Conservation (phyloP, 352 stramenopile species). For the Phytopythium mirpurense region DNA sequence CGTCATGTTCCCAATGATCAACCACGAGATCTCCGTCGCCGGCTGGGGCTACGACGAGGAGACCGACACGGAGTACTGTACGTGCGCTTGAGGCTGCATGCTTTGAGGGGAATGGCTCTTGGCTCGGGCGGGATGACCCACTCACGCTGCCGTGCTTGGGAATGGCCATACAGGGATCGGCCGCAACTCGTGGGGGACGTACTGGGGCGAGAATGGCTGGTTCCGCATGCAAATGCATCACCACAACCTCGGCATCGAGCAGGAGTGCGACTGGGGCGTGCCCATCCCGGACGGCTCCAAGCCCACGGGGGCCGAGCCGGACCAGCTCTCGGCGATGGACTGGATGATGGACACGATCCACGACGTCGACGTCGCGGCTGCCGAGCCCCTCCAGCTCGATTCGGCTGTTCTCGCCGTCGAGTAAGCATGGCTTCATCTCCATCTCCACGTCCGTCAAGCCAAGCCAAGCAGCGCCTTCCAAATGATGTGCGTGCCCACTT, state of each 20-base stretch:
- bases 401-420: conserved; percentile 22
- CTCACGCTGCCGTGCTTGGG: too few species aligned
- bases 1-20: conserved; percentile 75
- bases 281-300: conserved; percentile 78
- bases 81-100: too few species aligned
- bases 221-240: conserved; percentile 89
- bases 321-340: conserved; percentile 3
- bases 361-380: neutral
- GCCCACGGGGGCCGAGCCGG: conserved; percentile 16
- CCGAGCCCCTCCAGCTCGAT: conserved; percentile 21
- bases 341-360: conserved; percentile 4
- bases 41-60: conserved; percentile 87
- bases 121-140: too few species aligned
- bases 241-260: conserved; percentile 88
- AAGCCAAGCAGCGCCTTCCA: too few species aligned
- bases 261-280: conserved; percentile 87
- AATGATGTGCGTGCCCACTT: too few species aligned
- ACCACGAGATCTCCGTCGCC: conserved; percentile 88
- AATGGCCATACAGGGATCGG: conserved; percentile 83
- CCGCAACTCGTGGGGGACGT: conserved; percentile 89
- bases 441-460: too few species aligned
- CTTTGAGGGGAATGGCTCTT: too few species aligned
- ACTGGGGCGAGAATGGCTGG: conserved; percentile 92
- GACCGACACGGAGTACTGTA: conserved; percentile 87
- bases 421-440: conserved; percentile 8